Evolutionary conservation across 257 asterid species (phyloP).

Genomic region (Forsythia viridissima): DNA sequence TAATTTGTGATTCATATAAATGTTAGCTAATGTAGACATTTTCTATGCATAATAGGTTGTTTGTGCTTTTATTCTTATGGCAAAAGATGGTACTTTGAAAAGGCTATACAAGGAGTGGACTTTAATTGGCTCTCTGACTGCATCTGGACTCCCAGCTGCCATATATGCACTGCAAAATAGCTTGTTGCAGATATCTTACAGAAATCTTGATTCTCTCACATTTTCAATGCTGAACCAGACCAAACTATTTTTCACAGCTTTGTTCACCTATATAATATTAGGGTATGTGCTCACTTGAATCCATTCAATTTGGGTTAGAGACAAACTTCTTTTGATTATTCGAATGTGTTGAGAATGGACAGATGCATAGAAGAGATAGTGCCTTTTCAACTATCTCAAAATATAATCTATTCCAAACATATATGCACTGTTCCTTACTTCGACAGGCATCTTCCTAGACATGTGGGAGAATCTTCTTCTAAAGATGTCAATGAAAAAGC

Average conservation of each 20-base stretch:
- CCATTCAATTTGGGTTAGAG: background rate
- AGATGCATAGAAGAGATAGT: background rate
- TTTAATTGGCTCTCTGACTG: conserved; percentile 79
- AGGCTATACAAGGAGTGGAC: conserved; percentile 78
- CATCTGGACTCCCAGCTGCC: conserved; percentile 97
- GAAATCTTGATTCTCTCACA: conserved; percentile 93
- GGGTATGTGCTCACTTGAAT: conserved; percentile 52
- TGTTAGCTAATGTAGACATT: conserved; percentile 20
- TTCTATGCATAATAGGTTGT: conserved; percentile 54
- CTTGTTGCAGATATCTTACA: conserved; percentile 91
- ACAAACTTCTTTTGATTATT: background rate
- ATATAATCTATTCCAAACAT: background rate
- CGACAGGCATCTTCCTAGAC: background rate
- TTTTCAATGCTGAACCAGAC: conserved; percentile 97
- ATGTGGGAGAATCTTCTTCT: background rate
- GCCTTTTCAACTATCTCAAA: background rate
- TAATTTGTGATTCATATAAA: conserved; percentile 6
- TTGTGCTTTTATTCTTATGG: conserved; percentile 80
- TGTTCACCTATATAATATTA: conserved; percentile 74
- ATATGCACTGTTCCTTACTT: background rate
- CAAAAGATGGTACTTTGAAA: conserved; percentile 74
- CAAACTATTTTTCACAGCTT: conserved; percentile 88
- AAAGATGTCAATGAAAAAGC: background rate
- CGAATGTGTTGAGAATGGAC: background rate
- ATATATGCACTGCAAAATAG: conserved; percentile 95